These are phyloP conservation scores for Pachyrhizus erosus DNA, from an alignment of 306 rosid species.

Conservation along the genomic window DNA sequence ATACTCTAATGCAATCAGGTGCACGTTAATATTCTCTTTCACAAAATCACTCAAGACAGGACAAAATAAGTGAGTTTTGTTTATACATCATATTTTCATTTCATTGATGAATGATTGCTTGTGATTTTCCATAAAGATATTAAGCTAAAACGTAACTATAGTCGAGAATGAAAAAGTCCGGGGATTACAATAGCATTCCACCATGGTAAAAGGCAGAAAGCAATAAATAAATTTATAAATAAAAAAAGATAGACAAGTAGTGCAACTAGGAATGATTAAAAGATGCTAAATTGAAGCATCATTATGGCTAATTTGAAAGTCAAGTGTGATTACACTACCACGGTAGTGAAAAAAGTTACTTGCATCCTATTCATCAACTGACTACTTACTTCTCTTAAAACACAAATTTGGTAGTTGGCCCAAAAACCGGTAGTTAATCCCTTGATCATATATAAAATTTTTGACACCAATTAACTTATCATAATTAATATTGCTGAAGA, in stretches of 20 bases:
- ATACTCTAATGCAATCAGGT: neutral
- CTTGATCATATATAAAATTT: neutral
- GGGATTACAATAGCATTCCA: neutral
- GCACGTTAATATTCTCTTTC: neutral
- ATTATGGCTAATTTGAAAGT: slow-evolving; percentile 37
- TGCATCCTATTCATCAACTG: neutral
- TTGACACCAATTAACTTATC: neutral
- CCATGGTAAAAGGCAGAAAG: neutral
- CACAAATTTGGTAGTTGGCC: slow-evolving; percentile 10
- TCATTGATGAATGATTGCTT: slow-evolving; percentile 33
- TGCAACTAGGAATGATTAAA: slow-evolving; percentile 20
- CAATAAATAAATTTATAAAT: neutral
- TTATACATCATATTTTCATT: slow-evolving; percentile 5
- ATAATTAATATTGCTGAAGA: slow-evolving; percentile 2
- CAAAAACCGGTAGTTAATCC: neutral
- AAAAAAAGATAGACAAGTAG: neutral
- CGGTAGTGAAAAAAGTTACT: neutral
- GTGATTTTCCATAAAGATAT: slow-evolving; percentile 35
- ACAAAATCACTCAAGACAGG: slow-evolving; percentile 10
- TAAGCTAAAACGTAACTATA: neutral
- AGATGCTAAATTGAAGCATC: neutral
- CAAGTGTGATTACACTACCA: neutral
- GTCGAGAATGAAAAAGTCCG: no score
- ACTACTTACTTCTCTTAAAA: neutral
- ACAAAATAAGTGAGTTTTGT: neutral